Evolutionary conservation across 2,329 filamentous ascomycete species (phyloP).

Genomic region (Davidsoniella neocaledoniae): DNA sequence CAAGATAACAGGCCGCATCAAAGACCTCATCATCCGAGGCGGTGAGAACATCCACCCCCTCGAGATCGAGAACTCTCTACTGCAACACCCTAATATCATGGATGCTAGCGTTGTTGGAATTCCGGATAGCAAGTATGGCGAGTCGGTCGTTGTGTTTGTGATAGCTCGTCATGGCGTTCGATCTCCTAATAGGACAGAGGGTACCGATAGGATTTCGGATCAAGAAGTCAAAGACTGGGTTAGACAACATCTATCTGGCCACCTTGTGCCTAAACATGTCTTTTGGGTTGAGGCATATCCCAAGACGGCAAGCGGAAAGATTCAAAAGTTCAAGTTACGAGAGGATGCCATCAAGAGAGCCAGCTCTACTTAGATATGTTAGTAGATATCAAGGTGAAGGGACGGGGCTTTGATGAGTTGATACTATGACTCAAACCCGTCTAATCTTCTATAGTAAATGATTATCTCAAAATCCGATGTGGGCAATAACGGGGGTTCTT

Average conservation of each 20-base stretch:
- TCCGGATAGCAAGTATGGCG: conserved; percentile 67
- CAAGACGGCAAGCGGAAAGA: conserved; percentile 92
- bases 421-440: too few species aligned
- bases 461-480: too few species aligned
- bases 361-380: too few species aligned
- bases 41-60: conserved; percentile 94
- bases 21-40: conserved; percentile 86
- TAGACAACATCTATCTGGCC: conserved; percentile 44
- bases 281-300: conserved; percentile 77
- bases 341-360: conserved; percentile 23
- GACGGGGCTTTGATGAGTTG: too few species aligned
- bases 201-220: neutral
- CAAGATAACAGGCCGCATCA: conserved; percentile 77
- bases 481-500: too few species aligned
- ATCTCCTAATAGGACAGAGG: neutral
- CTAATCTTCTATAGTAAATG: too few species aligned
- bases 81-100: conserved; percentile 50
- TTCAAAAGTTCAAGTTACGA: conserved; percentile 79
- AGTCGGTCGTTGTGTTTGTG: conserved; percentile 74
- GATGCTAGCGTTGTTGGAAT: conserved; percentile 76
- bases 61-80: conserved; percentile 78
- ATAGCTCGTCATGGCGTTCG: conserved; percentile 28
- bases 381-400: too few species aligned
- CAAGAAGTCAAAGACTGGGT: conserved; percentile 59
- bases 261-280: conserved; percentile 77